phyloP scores from a whole-genome alignment of 495 filamentous ascomycete genomes.

The Cercophora samala region DNA sequence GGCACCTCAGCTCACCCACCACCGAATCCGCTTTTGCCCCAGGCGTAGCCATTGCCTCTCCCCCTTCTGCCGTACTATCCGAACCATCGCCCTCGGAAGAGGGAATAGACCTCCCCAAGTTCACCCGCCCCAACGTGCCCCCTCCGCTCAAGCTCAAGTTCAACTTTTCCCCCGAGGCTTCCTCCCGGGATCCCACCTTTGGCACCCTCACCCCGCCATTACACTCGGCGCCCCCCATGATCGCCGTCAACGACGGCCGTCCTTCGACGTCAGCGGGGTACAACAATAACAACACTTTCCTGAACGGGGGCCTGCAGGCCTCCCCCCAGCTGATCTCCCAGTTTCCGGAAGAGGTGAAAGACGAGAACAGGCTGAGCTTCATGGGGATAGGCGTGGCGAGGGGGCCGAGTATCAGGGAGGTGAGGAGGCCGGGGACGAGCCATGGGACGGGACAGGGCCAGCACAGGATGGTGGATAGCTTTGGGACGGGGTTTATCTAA shows the following conservation, averaged over 20 bases:
- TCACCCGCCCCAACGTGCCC: constrained; percentile 24
- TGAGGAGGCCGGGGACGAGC: constrained; percentile 14
- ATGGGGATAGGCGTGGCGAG: constrained; percentile 34
- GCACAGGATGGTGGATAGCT: constrained; percentile 22
- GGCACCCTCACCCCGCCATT: constrained; percentile 26
- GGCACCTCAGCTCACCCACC: constrained; percentile 24
- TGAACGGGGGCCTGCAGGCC: constrained; percentile 1
- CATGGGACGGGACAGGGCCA: background rate
- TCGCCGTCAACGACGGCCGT: constrained; percentile 15
- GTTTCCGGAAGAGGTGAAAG: constrained; percentile 10
- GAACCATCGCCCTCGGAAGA: background rate
- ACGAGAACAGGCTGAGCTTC: constrained; percentile 9
- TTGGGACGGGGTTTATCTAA: constrained; percentile 32
- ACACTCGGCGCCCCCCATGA: constrained; percentile 8
- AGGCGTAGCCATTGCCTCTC: background rate
- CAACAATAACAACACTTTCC: background rate
- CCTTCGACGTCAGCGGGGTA: background rate
- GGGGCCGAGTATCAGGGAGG: constrained; percentile 30
- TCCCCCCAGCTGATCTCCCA: constrained; percentile 19
- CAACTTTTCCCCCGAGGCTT: constrained; percentile 31
- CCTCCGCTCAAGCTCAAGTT: constrained; percentile 26
- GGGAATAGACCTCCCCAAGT: constrained; percentile 10
- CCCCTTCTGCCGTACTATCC: background rate
- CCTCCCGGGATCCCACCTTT: constrained; percentile 25
- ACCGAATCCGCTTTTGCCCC: constrained; percentile 3